phyloP scores from a whole-genome alignment of 768 basidiomycete genomes.

The Leucosporidium creatinivorum region DNA sequence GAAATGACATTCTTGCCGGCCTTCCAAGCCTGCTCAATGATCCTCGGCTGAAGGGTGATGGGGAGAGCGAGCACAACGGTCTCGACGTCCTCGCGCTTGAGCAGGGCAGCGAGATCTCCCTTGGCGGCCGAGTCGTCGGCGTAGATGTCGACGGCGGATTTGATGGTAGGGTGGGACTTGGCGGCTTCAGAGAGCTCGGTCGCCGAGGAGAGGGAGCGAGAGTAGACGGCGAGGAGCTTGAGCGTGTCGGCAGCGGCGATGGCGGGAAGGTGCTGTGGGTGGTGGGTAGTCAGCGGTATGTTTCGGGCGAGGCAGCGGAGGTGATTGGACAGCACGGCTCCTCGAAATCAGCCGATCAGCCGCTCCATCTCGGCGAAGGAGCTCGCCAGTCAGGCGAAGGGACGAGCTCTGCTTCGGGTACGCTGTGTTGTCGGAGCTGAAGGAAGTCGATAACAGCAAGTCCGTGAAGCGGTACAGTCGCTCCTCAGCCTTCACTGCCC shows the following conservation, averaged over 20 bases:
- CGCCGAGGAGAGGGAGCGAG: conserved; percentile 61
- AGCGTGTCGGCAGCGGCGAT: conserved; percentile 50
- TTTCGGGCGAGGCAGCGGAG: not conserved
- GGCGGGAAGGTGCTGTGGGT: conserved; percentile 67
- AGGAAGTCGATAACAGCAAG: no score
- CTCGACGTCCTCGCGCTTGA: conserved; percentile 60
- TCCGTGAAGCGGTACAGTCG: conserved; percentile 32
- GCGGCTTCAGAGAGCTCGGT: conserved; percentile 49
- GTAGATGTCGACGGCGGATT: conserved; percentile 53
- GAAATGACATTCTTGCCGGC: conserved; percentile 82
- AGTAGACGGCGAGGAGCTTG: conserved; percentile 67
- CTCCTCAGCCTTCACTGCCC: no score
- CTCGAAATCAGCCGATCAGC: no score
- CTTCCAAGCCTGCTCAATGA: conserved; percentile 50
- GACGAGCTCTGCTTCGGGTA: no score
- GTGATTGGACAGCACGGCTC: not conserved
- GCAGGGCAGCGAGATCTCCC: conserved; percentile 45
- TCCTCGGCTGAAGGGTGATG: conserved; percentile 62
- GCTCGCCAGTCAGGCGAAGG: no score
- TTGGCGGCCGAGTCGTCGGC: conserved; percentile 50
- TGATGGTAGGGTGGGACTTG: conserved; percentile 41
- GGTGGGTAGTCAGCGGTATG: not conserved
- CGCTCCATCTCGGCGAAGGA: not conserved
- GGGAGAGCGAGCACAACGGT: conserved; percentile 71
- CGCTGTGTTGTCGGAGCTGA: not conserved